Evolutionary conservation across 139 green algal species (phyloP).

Genomic region (Haematococcus sp.): DNA sequence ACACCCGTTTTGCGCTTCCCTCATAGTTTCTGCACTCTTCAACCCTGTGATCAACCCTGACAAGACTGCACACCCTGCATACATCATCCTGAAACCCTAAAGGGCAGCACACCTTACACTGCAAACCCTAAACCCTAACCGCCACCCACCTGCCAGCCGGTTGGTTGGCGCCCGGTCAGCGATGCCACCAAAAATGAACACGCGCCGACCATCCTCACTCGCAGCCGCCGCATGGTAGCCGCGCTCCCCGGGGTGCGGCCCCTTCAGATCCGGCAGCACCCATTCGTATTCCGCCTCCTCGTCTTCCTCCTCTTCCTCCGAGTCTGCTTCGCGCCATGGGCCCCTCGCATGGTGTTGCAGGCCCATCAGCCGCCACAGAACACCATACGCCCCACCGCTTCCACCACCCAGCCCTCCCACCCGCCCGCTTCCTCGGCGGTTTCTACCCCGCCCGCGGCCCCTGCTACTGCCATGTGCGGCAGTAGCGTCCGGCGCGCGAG

Average conservation of each 20-base stretch:
- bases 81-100: no score
- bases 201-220: constrained; percentile 11
- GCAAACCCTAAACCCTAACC: not conserved
- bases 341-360: no score
- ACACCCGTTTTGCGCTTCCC: no score
- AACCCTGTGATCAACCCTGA: no score
- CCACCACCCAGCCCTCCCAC: no score
- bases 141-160: constrained; percentile 11
- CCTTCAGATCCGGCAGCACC: constrained; percentile 13
- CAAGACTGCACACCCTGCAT: no score
- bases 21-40: no score
- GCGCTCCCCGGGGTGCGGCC: not conserved
- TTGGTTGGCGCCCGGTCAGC: not conserved
- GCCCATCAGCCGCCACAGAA: no score
- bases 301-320: not conserved
- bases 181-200: constrained; percentile 34
- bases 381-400: no score
- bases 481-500: not conserved
- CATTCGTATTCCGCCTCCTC: constrained; percentile 20
- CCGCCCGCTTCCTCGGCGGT: no score
- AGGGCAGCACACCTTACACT: no score
- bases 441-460: no score
- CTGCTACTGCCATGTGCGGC: not conserved
- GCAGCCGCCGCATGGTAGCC: constrained; percentile 31
- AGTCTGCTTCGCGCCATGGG: not conserved